Percentiles rank a stretch among this genome's conserved stretches.
Evolutionary conservation across 2,329 filamentous ascomycete genomes (phyloP).

Genomic region (Pseudohalonectria lignicola): DNA sequence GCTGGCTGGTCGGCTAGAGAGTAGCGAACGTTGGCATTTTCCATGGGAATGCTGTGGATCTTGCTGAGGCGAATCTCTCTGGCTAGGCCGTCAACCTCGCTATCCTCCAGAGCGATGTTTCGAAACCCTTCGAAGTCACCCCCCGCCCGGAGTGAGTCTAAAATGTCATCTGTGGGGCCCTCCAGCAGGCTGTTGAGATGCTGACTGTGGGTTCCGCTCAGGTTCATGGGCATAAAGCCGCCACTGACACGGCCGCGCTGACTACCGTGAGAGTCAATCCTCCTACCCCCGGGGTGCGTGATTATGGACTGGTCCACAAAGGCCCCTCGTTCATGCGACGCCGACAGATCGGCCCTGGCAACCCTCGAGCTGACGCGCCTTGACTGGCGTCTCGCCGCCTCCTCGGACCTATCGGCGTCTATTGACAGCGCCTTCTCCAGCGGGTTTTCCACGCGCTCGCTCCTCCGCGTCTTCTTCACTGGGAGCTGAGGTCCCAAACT

Average conservation of each 20-base stretch:
- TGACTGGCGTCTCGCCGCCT: constrained; percentile 46
- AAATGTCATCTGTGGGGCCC: constrained; percentile 54
- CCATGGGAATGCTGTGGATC: constrained; percentile 54
- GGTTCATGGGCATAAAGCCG: constrained; percentile 24
- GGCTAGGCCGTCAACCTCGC: constrained; percentile 53
- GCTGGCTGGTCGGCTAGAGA: constrained; percentile 43
- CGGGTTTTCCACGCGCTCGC: constrained; percentile 36
- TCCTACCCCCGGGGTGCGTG: constrained; percentile 35
- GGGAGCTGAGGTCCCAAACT: constrained; percentile 57
- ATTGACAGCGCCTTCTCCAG: constrained; percentile 58
- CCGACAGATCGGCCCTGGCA: constrained; percentile 75
- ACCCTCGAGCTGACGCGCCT: constrained; percentile 86
- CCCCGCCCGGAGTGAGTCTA: constrained; percentile 55
- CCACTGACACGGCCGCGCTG: constrained; percentile 52
- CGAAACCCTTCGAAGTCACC: constrained; percentile 57
- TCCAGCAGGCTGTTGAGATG: constrained; percentile 54
- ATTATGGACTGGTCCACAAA: constrained; percentile 56
- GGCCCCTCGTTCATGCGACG: constrained; percentile 69
- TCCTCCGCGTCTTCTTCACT: constrained; percentile 41
- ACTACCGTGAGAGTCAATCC: constrained; percentile 65
- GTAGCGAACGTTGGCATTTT: constrained; percentile 50
- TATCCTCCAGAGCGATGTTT: constrained; percentile 62
- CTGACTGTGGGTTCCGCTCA: constrained; percentile 27
- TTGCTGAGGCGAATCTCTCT: constrained; percentile 64
- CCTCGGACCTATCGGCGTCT: constrained; percentile 53